These are phyloP conservation scores for Wickerhamomyces xylosicus DNA, from an alignment of 805 yeast genomes.

Conservation along the genomic window DNA sequence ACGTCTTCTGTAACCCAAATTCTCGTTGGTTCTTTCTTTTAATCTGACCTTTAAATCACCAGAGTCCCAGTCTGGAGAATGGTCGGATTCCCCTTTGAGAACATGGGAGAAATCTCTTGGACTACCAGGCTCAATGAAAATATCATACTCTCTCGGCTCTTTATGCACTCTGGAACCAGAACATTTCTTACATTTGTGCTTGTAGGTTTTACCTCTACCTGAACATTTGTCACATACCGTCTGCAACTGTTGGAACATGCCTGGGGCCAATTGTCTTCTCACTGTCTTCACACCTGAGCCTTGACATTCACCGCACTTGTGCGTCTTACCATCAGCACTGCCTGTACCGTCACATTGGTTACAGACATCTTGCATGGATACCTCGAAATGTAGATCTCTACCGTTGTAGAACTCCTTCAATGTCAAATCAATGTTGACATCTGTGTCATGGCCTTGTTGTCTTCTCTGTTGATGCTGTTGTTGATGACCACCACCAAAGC, in stretches of 20 bases:
- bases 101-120: constrained; percentile 47
- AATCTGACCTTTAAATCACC: constrained; percentile 69
- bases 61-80: constrained; percentile 68
- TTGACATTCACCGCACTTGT: constrained; percentile 55
- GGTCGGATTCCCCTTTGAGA: constrained; percentile 72
- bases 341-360: constrained; percentile 78
- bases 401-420: constrained; percentile 68
- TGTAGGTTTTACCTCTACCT: constrained; percentile 65
- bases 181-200: constrained; percentile 59
- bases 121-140: constrained; percentile 64
- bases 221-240: constrained; percentile 69
- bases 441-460: constrained; percentile 53
- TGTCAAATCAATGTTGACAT: constrained; percentile 43
- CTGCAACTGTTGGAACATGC: constrained; percentile 82
- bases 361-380: constrained; percentile 70
- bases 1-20: constrained; percentile 81
- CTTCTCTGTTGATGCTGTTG: constrained; percentile 25
- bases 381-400: constrained; percentile 42
- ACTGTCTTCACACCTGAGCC: constrained; percentile 67
- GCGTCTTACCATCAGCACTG: constrained; percentile 64
- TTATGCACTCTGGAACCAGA: constrained; percentile 57
- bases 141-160: constrained; percentile 43
- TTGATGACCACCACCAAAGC: constrained; percentile 22
- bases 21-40: constrained; percentile 40
- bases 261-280: constrained; percentile 74